Conservation (phyloP, 2,329 filamentous ascomycete species). For the Neonectria faginata region DNA sequence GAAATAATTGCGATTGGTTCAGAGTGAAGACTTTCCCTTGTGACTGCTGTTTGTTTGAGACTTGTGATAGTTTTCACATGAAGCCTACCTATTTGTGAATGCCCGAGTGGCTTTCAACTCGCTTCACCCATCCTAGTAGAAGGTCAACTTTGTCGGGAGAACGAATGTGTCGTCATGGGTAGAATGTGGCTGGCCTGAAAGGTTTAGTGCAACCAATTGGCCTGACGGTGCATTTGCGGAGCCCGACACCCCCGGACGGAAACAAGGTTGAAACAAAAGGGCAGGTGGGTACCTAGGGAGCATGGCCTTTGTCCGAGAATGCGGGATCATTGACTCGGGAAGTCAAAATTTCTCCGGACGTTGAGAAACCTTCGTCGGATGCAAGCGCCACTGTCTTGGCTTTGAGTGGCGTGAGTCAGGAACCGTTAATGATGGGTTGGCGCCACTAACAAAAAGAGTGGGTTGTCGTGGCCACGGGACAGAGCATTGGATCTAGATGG, state of each 20-base stretch:
- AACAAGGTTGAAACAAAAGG: neutral
- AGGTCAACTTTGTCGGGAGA: neutral
- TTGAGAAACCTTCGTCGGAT: neutral
- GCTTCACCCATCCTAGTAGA: neutral
- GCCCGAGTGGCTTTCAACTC: neutral
- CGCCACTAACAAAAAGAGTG: neutral
- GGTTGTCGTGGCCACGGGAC: neutral
- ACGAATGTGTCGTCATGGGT: neutral
- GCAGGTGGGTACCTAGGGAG: neutral
- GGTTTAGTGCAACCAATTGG: neutral
- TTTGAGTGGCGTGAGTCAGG: neutral
- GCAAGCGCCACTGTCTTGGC: neutral
- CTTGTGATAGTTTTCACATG: neutral
- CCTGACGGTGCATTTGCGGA: neutral
- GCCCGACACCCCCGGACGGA: neutral
- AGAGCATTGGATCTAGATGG: too few species aligned
- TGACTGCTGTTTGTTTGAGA: neutral
- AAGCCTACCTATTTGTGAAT: neutral
- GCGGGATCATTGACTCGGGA: neutral
- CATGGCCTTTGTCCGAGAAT: neutral
- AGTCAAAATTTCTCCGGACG: neutral
- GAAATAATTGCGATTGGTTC: slow-evolving; percentile 23
- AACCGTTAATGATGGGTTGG: neutral
- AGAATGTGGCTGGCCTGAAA: neutral
- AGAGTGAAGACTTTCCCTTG: neutral